Base-by-base conservation (phyloP, 306 rosid species). In the Trichosanthes cucumerina region DNA sequence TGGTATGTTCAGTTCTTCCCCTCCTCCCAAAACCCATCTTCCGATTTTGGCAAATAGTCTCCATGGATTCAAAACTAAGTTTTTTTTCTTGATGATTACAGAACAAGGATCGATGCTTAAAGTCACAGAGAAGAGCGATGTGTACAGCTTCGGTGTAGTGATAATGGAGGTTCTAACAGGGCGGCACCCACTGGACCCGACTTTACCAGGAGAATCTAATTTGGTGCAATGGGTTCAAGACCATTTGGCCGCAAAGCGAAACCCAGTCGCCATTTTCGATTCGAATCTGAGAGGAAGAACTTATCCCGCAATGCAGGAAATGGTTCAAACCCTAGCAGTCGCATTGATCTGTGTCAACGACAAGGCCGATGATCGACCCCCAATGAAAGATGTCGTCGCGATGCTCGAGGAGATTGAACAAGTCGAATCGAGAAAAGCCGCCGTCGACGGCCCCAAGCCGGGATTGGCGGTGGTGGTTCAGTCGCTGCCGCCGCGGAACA, bases 151-250 rank as follows among this genome's bases (percentile, higher is more conserved):
- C 33, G 98, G 98, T 2, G 90, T 93, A 36, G 93, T 91, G 80
- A 82, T 93, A 33, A 81, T 93, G 58, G 98, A 93, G 86, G 88
- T 90, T 43, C 84, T 93, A 66, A 91, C 98, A 53, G 98, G 98
- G 74, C 88, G 91, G 85, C 98, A 90, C 82, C 98, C 98, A 19
- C 73, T 93, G 68, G 98, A 93, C 75, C 96, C 98, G 65, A 91
- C 93, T 49, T 84, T 93, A n/a, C 90, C 97, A 0, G 87, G 85
- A 19, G 92, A 89, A 31, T 85, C 82, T 26, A 81, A 85, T 82
- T 80, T 93, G 87, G 98, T 88, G 80, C 96, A 89, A 64, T 91
- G 97, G 98, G 92, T 90, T 72, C 85, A 84, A 49, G 93, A 90
- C 62, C 93, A 91, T 76, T 82, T 91, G 10, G 91, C 90, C 0